Conservation (phyloP, 2,329 filamentous ascomycete species). For the Thermothelomyces thermophilus region DNA sequence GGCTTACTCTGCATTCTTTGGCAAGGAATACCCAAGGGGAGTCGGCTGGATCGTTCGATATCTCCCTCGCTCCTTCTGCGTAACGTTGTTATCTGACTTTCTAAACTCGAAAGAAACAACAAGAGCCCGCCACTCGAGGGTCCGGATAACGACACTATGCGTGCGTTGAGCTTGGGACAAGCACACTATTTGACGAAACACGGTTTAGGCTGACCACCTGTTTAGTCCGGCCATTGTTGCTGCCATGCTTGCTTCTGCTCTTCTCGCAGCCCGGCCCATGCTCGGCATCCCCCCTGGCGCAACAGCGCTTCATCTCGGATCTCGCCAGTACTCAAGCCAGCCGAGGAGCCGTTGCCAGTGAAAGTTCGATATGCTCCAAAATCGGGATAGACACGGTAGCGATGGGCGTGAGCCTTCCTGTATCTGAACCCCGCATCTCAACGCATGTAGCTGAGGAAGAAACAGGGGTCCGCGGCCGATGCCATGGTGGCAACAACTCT, state of each 20-base stretch:
- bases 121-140: too few species aligned
- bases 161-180: background rate
- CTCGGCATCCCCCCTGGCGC: conserved; percentile 7
- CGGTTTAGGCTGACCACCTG: background rate
- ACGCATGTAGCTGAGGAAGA: background rate
- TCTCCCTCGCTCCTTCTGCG: too few species aligned
- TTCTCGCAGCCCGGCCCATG: conserved; percentile 7
- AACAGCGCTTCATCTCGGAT: conserved; percentile 8
- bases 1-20: background rate
- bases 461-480: conserved; percentile 67
- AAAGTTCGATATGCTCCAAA: conserved; percentile 60
- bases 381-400: conserved; percentile 60
- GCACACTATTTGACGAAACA: background rate
- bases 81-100: too few species aligned
- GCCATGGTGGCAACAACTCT: conserved; percentile 67
- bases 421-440: background rate
- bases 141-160: too few species aligned
- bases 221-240: conserved; percentile 7
- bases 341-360: conserved; percentile 62
- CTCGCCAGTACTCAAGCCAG: conserved; percentile 13
- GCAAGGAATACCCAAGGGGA: background rate
- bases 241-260: conserved; percentile 9
- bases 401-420: conserved; percentile 37
- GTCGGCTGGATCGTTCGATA: background rate
- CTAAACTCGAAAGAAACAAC: too few species aligned